Evolutionary conservation across 306 rosid genomes (phyloP).

Genomic region (Cicer bijugum): DNA sequence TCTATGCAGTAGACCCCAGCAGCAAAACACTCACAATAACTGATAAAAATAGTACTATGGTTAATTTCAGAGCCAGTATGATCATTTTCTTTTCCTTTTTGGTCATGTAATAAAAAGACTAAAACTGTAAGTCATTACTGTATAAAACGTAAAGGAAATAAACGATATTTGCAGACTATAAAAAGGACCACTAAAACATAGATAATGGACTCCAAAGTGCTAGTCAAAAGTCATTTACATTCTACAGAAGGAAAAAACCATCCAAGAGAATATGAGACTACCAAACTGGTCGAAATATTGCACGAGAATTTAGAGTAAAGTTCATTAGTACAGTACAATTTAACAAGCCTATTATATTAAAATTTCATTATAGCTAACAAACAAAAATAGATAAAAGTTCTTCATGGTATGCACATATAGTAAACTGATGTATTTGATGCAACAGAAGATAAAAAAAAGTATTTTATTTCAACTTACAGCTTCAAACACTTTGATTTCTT

Average conservation of each 20-base stretch:
- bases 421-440: background rate
- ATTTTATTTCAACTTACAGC: constrained; percentile 66
- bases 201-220: background rate
- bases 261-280: constrained; percentile 2
- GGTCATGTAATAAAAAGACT: constrained; percentile 9
- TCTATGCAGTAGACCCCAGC: constrained; percentile 87
- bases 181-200: constrained; percentile 9
- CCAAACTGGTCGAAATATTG: background rate
- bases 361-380: background rate
- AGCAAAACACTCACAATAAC: constrained; percentile 96
- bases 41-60: constrained; percentile 39
- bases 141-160: constrained; percentile 10
- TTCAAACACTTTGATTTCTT: constrained; percentile 91
- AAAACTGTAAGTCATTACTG: background rate
- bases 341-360: background rate
- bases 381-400: background rate
- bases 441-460: background rate
- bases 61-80: constrained; percentile 10
- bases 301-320: background rate
- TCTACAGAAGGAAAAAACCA: background rate
- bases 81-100: background rate
- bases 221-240: constrained; percentile 5
- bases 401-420: background rate
- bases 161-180: constrained; percentile 8
- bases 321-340: background rate